Evolutionary conservation across 192 early-diverging fungal species (phyloP), one percentile per base, ranked within the genome.

Genomic region (Backusella circina): DNA sequence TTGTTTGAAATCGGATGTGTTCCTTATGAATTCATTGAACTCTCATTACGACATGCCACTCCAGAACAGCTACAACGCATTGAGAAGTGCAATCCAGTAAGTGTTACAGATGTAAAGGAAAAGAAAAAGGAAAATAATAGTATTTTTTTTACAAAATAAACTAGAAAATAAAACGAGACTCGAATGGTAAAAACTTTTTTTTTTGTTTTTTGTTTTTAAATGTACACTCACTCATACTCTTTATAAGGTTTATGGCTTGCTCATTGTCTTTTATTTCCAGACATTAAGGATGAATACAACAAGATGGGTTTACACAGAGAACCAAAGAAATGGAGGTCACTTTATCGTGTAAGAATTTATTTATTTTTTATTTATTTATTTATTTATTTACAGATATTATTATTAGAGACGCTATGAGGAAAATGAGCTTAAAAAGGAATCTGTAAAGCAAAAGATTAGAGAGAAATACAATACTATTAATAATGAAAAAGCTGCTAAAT

Each of bases 71-170:
- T 74, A 30, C 65, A 67, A 32, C 73, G 38, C 26, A 65, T 74
- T 30, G 73, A 74, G n/a, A 65, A 16, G 15, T 23, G 28, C n/a
- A 74, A 65, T 65, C 73, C 73, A 18, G 73, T 74, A 74, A 66
- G 38, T n/a, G 2, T 10, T 3, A n/a, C n/a, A n/a, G 3, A 21
- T 71, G 3, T 21, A 28, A n/a, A 21, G 9, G 26, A 15, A 47
- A 47, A 61, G 5, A 5, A 12, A 28, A 61, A 2, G 5, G 54
- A 3, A 6, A 2, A 12, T 28, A 21, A 15, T 28, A 13, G 9
- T 7, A 31, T n/a, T n/a, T n/a, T n/a, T n/a, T n/a, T n/a, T 4
- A 67, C 8, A 67, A 35, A 35, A 67, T 67, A 18, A 28, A 67
- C 10, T 57, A 72, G 71, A 41, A 72, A 12, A 18, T 72, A 23